Evolutionary conservation across 2,329 filamentous ascomycete genomes (phyloP), one percentile per base, ranked within the genome.

Genomic region (Fusarium virguliforme): DNA sequence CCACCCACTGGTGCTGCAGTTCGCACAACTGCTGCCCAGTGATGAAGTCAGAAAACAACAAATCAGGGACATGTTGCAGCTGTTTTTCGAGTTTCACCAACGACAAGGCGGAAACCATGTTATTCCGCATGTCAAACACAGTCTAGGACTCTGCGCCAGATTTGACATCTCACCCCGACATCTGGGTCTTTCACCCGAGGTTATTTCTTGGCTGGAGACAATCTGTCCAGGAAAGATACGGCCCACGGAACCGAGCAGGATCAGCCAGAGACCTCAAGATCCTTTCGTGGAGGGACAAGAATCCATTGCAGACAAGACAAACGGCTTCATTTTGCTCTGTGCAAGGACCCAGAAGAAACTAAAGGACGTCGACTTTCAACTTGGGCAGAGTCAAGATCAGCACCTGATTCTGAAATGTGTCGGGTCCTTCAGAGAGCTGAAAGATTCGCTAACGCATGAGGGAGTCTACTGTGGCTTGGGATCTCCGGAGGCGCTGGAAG

Each of bases 1-100:
- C 12, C 59, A 61, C 5, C 59, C 48, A 5, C 59, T 61, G 0
- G 35, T 61, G 10, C 12, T 61, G 22, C 59, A 61, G 4, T 54
- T 34, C 5, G 35, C 46, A 6, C 24, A 54, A 22, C 28, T 61
- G 1, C 35, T 53, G 1, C 24, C 48, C 1, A 18, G n/a, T 4
- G 58, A 60, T 9, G 32, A 53, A 22, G 18, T n/a, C 12, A 38
- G 58, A 15, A 40, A 5, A 24, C 46, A n/a, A 35, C 22, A 37
- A 8, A 30, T 34, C 12, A 53, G 13, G 7, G 35, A 61, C 3
- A 8, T 61, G 2, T 43, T 61, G 35, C 48, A 54, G n/a, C 24
- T 61, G 1, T 34, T 61, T 8, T 40, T 54, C 6, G 46, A 53
- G 37, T 34, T 40, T 12, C 0, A 40, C 5, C 26, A 8, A 8